These are phyloP conservation scores for Kodamaea sp. DNA, from an alignment of 1,139 yeast species.

Conservation along the genomic window DNA sequence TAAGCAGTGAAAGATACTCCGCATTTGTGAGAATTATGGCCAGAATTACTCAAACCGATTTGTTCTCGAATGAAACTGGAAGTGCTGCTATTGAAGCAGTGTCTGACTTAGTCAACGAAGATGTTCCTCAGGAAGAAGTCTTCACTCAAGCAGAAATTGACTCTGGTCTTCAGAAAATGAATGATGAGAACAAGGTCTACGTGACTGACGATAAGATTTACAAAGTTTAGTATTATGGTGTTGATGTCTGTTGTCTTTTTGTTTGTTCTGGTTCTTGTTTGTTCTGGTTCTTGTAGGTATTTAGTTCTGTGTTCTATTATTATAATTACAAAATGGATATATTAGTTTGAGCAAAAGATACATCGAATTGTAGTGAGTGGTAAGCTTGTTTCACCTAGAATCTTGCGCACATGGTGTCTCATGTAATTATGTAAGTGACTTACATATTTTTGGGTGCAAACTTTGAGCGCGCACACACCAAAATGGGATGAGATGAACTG, in stretches of 20 bases:
- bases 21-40: slow-evolving; percentile 49
- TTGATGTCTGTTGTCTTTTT: slow-evolving; percentile 1
- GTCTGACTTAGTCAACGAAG: slow-evolving; percentile 48
- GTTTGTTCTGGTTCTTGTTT: no score
- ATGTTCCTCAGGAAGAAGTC: slow-evolving; percentile 61
- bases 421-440: no score
- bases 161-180: slow-evolving; percentile 55
- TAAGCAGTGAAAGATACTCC: slow-evolving; percentile 53
- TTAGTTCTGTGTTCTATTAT: slow-evolving; percentile 6
- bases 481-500: no score
- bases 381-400: no score
- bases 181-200: slow-evolving; percentile 58
- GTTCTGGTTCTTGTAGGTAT: no score
- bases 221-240: slow-evolving; percentile 23
- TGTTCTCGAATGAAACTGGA: slow-evolving; percentile 46
- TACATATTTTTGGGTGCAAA: no score
- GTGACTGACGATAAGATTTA: slow-evolving; percentile 63
- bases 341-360: no score
- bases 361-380: no score
- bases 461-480: no score
- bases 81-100: slow-evolving; percentile 49
- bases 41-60: slow-evolving; percentile 44
- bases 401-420: no score
- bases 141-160: slow-evolving; percentile 53
- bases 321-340: no score